Evolutionary conservation across 148 eudicot species (phyloP).

Genomic region (Salicornia ramosissima): DNA sequence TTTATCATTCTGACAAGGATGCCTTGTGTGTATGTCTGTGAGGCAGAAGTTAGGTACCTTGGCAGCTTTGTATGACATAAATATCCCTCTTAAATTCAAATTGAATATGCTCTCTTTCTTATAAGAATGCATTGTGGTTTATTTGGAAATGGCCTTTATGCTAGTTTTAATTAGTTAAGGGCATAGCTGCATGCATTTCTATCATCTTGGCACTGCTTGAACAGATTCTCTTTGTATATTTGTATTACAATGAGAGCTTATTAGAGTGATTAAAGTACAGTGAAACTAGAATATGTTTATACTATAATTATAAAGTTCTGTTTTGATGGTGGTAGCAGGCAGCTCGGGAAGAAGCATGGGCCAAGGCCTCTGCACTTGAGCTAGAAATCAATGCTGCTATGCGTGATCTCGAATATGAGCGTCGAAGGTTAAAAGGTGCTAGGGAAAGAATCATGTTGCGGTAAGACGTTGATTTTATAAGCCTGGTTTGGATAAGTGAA

Average conservation of each 20-base stretch:
- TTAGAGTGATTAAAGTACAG: background rate
- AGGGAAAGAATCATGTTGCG: conserved; percentile 93
- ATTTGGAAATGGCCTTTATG: background rate
- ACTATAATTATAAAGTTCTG: conserved; percentile 29
- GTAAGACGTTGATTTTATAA: conserved; percentile 37
- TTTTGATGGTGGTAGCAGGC: conserved; percentile 84
- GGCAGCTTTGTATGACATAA: background rate
- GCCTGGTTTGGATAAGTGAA: background rate
- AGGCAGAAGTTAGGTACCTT: background rate
- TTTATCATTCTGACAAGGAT: too few species aligned
- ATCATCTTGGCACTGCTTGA: background rate
- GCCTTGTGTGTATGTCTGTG: too few species aligned
- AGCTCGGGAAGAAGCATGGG: conserved; percentile 99
- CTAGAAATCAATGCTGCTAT: conserved; percentile 86
- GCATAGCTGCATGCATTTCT: background rate
- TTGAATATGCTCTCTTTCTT: background rate
- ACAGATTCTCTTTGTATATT: background rate
- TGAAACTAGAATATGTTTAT: conserved; percentile 1
- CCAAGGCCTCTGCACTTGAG: conserved; percentile 90
- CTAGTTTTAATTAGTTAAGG: background rate
- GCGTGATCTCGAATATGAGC: conserved; percentile 90
- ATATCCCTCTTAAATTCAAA: background rate
- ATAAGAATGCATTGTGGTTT: background rate
- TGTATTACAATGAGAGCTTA: background rate
- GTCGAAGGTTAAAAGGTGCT: conserved; percentile 74